Evolutionary conservation across 257 asterid genomes (phyloP).

Genomic region (Solanum lignicaule): DNA sequence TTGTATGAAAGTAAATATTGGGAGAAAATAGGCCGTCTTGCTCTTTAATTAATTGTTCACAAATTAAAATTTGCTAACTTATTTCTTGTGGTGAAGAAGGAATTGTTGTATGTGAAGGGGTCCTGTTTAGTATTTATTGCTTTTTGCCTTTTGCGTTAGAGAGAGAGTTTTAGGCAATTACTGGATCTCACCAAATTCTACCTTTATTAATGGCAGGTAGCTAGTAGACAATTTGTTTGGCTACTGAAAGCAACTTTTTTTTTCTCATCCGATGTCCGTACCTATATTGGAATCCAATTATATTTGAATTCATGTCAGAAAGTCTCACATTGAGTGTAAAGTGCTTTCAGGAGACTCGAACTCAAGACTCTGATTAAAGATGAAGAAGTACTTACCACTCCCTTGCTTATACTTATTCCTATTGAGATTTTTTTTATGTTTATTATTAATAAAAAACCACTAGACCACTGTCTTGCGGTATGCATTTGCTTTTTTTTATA

Average conservation of each 20-base stretch:
- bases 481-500: no score
- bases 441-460: no score
- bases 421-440: no score
- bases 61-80: neutral
- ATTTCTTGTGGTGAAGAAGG: neutral
- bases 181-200: neutral
- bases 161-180: neutral
- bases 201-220: neutral
- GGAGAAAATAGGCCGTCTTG: neutral
- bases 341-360: no score
- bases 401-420: no score
- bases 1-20: neutral
- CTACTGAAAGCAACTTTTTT: neutral
- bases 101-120: neutral
- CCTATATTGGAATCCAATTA: rapidly evolving
- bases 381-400: no score
- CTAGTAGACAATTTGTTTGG: neutral
- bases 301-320: no score
- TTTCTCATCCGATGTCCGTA: no score
- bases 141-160: neutral
- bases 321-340: no score
- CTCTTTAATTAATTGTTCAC: neutral
- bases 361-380: no score
- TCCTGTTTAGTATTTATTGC: neutral
- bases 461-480: no score